Evolutionary conservation across 441 rosid genomes (phyloP).

Genomic region (Adansonia madagascariensis): DNA sequence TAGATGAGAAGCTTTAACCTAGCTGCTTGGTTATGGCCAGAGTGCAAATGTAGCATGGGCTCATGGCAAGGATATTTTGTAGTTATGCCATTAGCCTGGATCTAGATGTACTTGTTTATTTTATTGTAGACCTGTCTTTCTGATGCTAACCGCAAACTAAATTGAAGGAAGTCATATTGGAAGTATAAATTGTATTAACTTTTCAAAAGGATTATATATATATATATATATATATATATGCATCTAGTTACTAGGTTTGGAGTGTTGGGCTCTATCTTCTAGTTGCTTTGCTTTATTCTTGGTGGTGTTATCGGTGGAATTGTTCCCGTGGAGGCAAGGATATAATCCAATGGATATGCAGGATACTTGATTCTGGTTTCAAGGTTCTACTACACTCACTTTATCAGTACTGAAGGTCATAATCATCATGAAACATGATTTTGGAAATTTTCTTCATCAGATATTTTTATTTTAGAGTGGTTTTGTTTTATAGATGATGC

Average conservation of each 20-base stretch:
- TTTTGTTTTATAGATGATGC: too few species aligned
- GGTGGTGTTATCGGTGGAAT: background rate
- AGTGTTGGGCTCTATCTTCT: too few species aligned
- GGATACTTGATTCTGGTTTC: too few species aligned
- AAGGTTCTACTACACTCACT: too few species aligned
- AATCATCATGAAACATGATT: too few species aligned
- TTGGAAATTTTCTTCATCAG: too few species aligned
- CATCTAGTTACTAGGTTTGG: background rate
- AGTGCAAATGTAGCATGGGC: conserved; percentile 51
- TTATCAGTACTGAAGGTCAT: too few species aligned
- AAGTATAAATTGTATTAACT: conserved; percentile 34
- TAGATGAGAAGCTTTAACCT: conserved; percentile 47
- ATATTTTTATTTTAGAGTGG: too few species aligned
- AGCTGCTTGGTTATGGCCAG: conserved; percentile 41
- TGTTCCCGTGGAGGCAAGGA: too few species aligned
- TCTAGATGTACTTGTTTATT: conserved; percentile 40
- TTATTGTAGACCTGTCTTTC: conserved; percentile 30
- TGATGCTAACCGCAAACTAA: conserved; percentile 44
- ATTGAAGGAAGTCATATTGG: conserved; percentile 36
- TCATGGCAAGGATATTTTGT: conserved; percentile 56
- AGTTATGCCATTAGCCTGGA: conserved; percentile 52
- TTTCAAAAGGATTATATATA: background rate
- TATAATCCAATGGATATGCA: too few species aligned
- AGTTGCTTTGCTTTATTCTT: conserved; percentile 9
- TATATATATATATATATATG: background rate